Evolutionary conservation across 768 basidiomycete species (phyloP).

Genomic region (Naganishia onofrii): DNA sequence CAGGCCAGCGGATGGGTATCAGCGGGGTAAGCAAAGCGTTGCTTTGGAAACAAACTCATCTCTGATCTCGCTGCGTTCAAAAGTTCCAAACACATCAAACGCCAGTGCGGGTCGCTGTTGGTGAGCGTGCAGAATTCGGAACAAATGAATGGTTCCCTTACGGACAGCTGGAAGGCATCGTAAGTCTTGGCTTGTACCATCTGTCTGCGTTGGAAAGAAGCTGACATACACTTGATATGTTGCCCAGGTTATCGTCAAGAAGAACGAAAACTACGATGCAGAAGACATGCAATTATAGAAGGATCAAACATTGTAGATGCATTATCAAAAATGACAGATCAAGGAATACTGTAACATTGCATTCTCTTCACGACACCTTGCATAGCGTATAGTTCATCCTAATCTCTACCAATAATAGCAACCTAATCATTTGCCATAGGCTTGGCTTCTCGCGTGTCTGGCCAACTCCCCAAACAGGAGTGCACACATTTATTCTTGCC

Average conservation of each 20-base stretch:
- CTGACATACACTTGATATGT: neutral
- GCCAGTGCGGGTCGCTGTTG: slow-evolving; percentile 90
- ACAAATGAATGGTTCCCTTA: slow-evolving; percentile 96
- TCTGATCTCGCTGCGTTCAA: neutral
- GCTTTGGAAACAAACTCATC: no score
- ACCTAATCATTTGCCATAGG: no score
- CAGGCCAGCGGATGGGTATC: slow-evolving; percentile 74
- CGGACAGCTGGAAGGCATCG: slow-evolving; percentile 59
- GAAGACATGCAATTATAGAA: slow-evolving; percentile 38
- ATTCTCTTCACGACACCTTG: neutral
- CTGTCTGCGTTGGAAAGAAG: neutral
- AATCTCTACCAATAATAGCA: no score
- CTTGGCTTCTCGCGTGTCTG: neutral
- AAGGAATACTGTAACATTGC: slow-evolving; percentile 12
- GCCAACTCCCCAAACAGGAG: neutral
- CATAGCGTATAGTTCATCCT: no score
- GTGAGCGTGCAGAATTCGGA: slow-evolving; percentile 89
- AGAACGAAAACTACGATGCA: slow-evolving; percentile 54
- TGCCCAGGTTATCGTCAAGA: slow-evolving; percentile 40
- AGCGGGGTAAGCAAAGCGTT: slow-evolving; percentile 47
- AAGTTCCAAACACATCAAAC: slow-evolving; percentile 95
- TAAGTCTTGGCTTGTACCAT: neutral
- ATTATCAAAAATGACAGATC: neutral
- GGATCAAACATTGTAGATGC: neutral
- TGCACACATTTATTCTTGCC: neutral